phyloP scores from a whole-genome alignment of 2,329 filamentous ascomycete species.

The Trichoderma sp. region DNA sequence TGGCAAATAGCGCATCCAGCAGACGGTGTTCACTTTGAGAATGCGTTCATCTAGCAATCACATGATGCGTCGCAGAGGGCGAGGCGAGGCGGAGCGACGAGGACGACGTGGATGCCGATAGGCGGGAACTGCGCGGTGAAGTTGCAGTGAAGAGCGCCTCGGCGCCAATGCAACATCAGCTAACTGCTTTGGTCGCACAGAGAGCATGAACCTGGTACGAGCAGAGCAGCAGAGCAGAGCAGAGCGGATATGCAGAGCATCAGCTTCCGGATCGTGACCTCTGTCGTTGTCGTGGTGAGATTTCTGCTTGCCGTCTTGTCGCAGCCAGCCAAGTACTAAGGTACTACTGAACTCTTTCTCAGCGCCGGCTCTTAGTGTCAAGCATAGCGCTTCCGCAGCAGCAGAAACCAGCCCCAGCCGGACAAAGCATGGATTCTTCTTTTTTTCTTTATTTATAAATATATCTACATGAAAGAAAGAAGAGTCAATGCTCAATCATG shows the following conservation, averaged over 20 bases:
- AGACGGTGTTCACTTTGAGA: background rate
- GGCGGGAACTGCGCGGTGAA: background rate
- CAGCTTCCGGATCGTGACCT: background rate
- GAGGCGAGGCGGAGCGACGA: background rate
- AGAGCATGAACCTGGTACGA: background rate
- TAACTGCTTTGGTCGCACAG: background rate
- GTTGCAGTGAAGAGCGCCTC: slow-evolving; percentile 12
- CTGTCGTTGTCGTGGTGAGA: background rate
- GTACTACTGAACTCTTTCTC: too few species aligned
- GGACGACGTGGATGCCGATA: background rate
- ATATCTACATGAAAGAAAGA: too few species aligned
- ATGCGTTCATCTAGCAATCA: background rate
- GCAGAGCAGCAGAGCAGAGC: too few species aligned
- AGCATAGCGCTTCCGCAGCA: background rate
- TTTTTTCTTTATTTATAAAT: too few species aligned
- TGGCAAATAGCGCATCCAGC: too few species aligned
- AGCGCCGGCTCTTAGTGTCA: background rate
- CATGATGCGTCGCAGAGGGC: background rate
- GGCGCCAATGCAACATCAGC: slow-evolving; percentile 3
- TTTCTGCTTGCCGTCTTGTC: background rate
- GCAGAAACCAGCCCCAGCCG: background rate
- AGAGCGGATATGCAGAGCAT: background rate
- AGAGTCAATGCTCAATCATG: background rate
- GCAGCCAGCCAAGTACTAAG: background rate
- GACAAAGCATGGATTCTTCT: background rate